Percentiles rank a stretch among this genome's conserved stretches.
phyloP scores from a whole-genome alignment of 768 basidiomycete species.

The Cystofilobasidium bisporidii region DNA sequence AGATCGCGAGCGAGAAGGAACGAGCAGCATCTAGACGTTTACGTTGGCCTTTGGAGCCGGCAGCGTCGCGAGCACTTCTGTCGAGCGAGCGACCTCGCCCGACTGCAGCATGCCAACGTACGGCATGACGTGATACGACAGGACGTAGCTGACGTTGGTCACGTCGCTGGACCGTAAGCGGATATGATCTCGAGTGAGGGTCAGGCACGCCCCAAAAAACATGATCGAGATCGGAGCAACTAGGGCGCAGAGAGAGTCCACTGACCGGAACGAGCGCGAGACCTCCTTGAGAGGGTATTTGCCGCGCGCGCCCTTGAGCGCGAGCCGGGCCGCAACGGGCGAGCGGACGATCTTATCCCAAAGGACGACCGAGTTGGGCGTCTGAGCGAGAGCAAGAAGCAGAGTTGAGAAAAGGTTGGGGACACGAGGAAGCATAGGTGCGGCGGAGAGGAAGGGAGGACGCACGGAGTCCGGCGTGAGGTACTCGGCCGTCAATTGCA shows the following conservation, averaged over 20 bases:
- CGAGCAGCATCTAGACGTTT: too few relatives aligned
- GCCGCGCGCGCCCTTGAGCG: slow-evolving; percentile 55
- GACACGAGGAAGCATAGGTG: slow-evolving; percentile 7
- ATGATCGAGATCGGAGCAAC: too few relatives aligned
- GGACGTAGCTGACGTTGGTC: slow-evolving; percentile 55
- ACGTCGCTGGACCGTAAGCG: slow-evolving; percentile 47
- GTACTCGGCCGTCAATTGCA: slow-evolving; percentile 80
- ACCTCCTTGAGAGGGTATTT: slow-evolving; percentile 77
- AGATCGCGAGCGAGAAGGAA: too few relatives aligned
- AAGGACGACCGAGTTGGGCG: slow-evolving; percentile 62
- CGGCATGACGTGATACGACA: slow-evolving; percentile 87
- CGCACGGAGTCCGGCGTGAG: slow-evolving; percentile 61
- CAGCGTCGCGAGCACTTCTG: slow-evolving; percentile 21
- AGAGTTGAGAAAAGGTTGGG: slow-evolving; percentile 2
- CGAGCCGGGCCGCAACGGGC: slow-evolving; percentile 61
- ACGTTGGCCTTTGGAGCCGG: slow-evolving; percentile 7
- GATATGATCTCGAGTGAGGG: background rate
- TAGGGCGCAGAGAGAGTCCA: too few relatives aligned
- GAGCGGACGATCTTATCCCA: slow-evolving; percentile 88
- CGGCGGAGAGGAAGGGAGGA: slow-evolving; percentile 18
- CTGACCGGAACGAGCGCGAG: slow-evolving; percentile 60
- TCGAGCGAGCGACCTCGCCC: slow-evolving; percentile 56
- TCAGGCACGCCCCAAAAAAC: too few relatives aligned
- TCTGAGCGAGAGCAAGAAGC: slow-evolving; percentile 23
- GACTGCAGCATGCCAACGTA: slow-evolving; percentile 63